These are phyloP conservation scores for Chaetoceros tenuissimus DNA, from an alignment of 108 stramenopile species.

Conservation along the genomic window DNA sequence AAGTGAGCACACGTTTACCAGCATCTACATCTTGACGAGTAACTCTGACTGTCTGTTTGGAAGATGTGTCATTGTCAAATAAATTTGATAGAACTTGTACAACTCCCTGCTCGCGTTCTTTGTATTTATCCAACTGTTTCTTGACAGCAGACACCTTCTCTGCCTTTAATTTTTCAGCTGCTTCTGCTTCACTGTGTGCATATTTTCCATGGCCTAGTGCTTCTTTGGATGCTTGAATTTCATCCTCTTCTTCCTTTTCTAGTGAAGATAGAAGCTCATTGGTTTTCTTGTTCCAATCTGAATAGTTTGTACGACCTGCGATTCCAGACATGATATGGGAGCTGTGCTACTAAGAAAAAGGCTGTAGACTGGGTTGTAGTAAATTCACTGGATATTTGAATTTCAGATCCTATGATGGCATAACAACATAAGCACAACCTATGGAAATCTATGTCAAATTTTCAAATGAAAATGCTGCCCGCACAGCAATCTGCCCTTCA, in stretches of 20 bases:
- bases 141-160: conserved; percentile 47
- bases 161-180: conserved; percentile 67
- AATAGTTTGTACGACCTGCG: conserved; percentile 69
- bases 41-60: conserved; percentile 20
- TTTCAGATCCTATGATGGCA: too few species aligned
- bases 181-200: conserved; percentile 58
- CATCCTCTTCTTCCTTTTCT: conserved; percentile 49
- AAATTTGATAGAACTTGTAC: conserved; percentile 30
- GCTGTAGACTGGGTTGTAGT: too few species aligned
- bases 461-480: too few species aligned
- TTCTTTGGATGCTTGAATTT: conserved; percentile 19
- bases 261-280: conserved; percentile 37
- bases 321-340: conserved; percentile 32
- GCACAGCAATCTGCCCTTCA: too few species aligned
- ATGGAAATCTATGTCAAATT: too few species aligned
- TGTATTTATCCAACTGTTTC: conserved; percentile 47
- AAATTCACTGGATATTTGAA: too few species aligned
- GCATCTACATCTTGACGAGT: conserved; percentile 76
- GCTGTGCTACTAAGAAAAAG: too few species aligned
- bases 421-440: too few species aligned
- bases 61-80: conserved; percentile 20
- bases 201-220: conserved; percentile 74
- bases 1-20: conserved; percentile 62
- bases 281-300: conserved; percentile 61
- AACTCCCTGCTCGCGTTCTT: conserved; percentile 54